Evolutionary conservation across 73 alveolate species (phyloP).

Genomic region (Tetrahymena borealis): DNA sequence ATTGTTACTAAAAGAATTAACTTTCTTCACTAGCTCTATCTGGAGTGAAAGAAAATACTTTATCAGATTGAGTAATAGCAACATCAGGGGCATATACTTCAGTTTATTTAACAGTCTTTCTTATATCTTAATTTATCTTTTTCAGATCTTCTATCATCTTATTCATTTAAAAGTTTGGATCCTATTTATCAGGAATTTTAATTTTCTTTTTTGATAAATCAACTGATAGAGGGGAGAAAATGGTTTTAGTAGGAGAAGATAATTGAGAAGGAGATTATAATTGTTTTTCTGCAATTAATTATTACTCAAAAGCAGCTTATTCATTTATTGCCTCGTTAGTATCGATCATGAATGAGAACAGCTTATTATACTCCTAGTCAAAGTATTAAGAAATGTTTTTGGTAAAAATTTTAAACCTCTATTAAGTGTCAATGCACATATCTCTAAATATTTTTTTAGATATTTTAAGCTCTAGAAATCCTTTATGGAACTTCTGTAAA

Average conservation of each 20-base stretch:
- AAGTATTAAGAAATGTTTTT: neutral
- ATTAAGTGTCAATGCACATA: neutral
- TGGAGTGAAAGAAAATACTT: neutral
- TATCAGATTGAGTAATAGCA: neutral
- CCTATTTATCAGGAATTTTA: neutral
- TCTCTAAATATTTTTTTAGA: neutral
- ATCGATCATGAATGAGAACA: neutral
- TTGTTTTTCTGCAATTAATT: neutral
- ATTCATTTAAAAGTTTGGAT: neutral
- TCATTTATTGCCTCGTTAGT: neutral
- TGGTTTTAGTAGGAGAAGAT: neutral
- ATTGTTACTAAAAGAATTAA: neutral
- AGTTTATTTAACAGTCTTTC: neutral
- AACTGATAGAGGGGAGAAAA: neutral
- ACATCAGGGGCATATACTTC: neutral
- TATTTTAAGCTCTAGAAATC: neutral
- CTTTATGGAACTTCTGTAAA: neutral
- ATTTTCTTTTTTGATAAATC: neutral
- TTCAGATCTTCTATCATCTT: neutral
- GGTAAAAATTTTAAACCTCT: neutral
- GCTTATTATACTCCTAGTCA: neutral
- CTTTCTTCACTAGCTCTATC: neutral
- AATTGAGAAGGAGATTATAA: neutral
- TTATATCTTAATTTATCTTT: neutral
- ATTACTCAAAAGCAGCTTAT: neutral